Evolutionary conservation across 257 asterid genomes (phyloP), one percentile per base, ranked within the genome.

Genomic region (Solanum rostratum): DNA sequence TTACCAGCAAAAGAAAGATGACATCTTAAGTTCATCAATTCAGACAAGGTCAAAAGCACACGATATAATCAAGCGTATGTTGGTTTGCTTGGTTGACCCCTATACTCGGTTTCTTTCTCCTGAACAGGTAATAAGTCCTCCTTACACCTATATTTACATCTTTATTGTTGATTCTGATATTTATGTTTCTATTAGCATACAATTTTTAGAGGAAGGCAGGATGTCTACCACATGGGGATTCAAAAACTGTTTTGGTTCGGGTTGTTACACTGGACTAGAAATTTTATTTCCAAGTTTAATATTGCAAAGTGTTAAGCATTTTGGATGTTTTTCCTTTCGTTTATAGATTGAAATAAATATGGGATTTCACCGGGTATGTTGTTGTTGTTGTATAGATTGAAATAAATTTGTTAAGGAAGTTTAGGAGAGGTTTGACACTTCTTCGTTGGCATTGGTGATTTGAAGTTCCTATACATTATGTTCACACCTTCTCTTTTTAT

Each of bases 21-120:
- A 95, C 82, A 86, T 94, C 54, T 76, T 90, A 86, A 89, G 95
- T 84, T 68, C 89, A 84, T 86, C 97, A 29, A 91, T 95, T 81
- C 95, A 88, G 86, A 87, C 97, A 55, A 92, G 94, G 88, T 87
- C 97, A 83, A 91, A 91, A 90, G 99, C 98, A 30, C 98, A 96
- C 83, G 98, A 91, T 87, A 90, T 95, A 80, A 93, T 96, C 50
- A 88, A 85, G 88, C 89, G 97, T 81, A 95, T 96, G 99, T 84
- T 96, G 89, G 92, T 94, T 79, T 92, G 93, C 87, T 88, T 96
- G 88, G 97, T 95, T 85, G 99, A 96, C 74, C 97, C 94, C 62
- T 96, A 95, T 82, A 95, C 99, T 27, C 97, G 98, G 63, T 96
- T 96, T 82, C 98, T 96, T 63, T 85, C 97, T 84, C 98, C 99